Conservation (phyloP, 192 early-diverging fungal species). For the Dissophora globulifera region DNA sequence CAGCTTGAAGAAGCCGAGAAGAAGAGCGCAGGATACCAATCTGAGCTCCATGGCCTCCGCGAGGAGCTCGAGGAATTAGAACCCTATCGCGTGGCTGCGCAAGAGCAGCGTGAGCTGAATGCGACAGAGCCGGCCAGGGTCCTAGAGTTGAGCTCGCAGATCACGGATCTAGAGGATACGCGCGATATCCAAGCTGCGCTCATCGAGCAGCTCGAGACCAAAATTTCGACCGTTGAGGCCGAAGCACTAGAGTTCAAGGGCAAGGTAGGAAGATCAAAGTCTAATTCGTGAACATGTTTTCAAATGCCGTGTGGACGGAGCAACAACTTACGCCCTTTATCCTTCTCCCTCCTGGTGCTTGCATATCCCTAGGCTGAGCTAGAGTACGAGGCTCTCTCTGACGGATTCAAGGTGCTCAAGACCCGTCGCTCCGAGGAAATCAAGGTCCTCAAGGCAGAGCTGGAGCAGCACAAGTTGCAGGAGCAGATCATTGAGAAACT, state of each 20-base stretch:
- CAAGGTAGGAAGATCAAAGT: slow-evolving; percentile 35
- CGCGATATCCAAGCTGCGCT: slow-evolving; percentile 42
- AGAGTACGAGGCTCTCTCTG: slow-evolving; percentile 41
- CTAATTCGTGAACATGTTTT: too few relatives aligned
- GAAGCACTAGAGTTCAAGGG: slow-evolving; percentile 53
- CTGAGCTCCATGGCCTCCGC: slow-evolving; percentile 18
- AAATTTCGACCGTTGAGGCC: slow-evolving; percentile 48
- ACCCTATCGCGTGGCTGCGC: slow-evolving; percentile 37
- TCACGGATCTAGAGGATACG: slow-evolving; percentile 42
- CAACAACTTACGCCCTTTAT: too few relatives aligned
- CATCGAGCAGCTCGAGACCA: slow-evolving; percentile 47
- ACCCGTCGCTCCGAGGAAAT: slow-evolving; percentile 47
- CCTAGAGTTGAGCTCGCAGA: slow-evolving; percentile 36
- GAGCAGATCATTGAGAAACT: slow-evolving; percentile 53
- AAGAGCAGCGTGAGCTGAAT: slow-evolving; percentile 29
- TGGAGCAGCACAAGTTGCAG: slow-evolving; percentile 50
- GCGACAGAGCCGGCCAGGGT: slow-evolving; percentile 31
- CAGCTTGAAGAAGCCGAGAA: slow-evolving; percentile 22
- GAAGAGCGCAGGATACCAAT: slow-evolving; percentile 18
- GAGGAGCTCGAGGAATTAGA: slow-evolving; percentile 34
- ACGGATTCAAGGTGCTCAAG: slow-evolving; percentile 52
- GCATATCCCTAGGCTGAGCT: slow-evolving; percentile 29
- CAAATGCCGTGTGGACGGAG: too few relatives aligned
- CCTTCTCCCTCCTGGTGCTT: too few relatives aligned
- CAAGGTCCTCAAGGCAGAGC: slow-evolving; percentile 36